Base-by-base conservation (phyloP, 1,139 yeast genomes). In the Lodderomyces oxycetoniae region DNA sequence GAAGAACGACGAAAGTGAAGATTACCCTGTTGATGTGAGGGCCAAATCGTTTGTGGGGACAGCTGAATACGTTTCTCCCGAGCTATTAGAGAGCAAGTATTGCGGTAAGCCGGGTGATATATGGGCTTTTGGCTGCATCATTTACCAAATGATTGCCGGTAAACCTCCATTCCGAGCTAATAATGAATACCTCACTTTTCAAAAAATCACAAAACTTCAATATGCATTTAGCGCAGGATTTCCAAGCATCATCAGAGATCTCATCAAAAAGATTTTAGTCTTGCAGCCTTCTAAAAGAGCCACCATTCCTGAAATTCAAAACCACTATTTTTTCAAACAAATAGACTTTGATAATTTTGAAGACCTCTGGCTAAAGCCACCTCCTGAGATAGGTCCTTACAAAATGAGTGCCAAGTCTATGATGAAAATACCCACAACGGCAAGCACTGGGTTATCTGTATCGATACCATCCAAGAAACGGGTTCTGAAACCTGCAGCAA, bases 41-140 rank as follows among this genome's bases (percentile, higher is more conserved):
- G 78, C 76, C 3, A 77, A 81, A 11, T 81, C 89, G 0, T 83
- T 83, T 59, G 94, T 83, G 4, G 93, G 94, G 0, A 91, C 99
- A 2, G 95, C 95, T 0, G 82, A 76, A 42, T 76, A 76, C 43
- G 91, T 83, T 2, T 78, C 88, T 0, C 93, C 93, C 0, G 94
- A 84, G 49, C 55, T 84, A 24, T 58, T 84, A 33, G 77, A 79
- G 37, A 71, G 66, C 47, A 83, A 83, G 48, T 75, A 77, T 44
- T 80, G 88, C 52, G 84, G 86, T 10, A 79, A 74, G 47, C 81
- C 82, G 17, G 79, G 88, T 31, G 94, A 81, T 57, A 59, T 80
- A 20, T 84, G 94, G 94, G 91, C 93, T 0, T 58, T 81, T 43
- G 94, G 93, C 0, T 84, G 94, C 55, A 81, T 84, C 26, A 49